phyloP scores from a whole-genome alignment of 139 green algal species.

The Chlorella sp. region DNA sequence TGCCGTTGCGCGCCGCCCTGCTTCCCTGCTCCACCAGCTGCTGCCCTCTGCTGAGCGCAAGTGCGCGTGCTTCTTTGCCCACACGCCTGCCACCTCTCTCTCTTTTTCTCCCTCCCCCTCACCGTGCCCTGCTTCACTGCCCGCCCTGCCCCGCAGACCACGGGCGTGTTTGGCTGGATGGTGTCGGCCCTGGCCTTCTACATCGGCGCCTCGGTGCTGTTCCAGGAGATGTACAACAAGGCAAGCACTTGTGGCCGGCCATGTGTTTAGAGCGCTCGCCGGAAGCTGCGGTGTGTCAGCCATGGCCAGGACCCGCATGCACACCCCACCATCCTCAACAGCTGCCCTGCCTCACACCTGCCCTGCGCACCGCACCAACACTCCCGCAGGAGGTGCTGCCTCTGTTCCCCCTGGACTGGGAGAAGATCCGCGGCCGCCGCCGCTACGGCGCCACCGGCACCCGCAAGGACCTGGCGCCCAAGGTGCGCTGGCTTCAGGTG shows the following conservation, averaged over 20 bases:
- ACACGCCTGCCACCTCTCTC: no score
- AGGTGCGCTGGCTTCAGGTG: no score
- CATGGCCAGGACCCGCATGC: no score
- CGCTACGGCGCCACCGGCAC: slow-evolving; percentile 15
- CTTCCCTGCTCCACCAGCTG: not conserved
- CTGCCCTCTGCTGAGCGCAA: no score
- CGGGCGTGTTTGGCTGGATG: slow-evolving; percentile 12
- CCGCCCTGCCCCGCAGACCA: not conserved
- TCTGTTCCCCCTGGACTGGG: slow-evolving; percentile 22
- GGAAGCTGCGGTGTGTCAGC: no score
- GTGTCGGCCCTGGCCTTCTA: slow-evolving; percentile 9
- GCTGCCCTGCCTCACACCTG: no score
- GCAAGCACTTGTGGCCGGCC: not conserved
- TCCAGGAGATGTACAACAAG: slow-evolving; percentile 23
- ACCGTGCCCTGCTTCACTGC: no score
- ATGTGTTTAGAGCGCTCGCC: no score
- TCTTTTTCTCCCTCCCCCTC: no score
- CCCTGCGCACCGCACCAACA: no score
- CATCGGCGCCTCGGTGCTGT: slow-evolving; percentile 13
- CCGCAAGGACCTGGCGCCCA: not conserved
- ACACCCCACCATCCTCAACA: no score
- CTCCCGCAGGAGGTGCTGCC: slow-evolving; percentile 16
- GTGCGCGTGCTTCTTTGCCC: no score
- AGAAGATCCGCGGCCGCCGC: not conserved
- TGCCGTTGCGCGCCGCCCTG: not conserved